Conservation (phyloP, 352 stramenopile genomes). For the Pythium guiyangense region DNA sequence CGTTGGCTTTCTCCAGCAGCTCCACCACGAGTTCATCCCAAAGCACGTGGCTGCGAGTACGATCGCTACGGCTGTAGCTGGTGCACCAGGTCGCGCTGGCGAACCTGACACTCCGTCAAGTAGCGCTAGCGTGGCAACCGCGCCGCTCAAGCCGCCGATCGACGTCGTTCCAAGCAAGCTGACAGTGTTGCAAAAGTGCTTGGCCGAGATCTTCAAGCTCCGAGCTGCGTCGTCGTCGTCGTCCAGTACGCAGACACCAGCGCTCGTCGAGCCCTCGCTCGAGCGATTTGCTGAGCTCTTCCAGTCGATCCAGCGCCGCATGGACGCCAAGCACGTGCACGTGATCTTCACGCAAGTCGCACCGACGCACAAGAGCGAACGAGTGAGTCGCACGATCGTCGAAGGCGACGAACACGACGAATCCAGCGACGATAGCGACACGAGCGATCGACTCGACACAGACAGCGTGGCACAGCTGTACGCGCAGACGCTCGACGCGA, state of each 20-base stretch:
- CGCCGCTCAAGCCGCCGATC: background rate
- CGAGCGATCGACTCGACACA: no score
- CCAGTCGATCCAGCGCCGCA: slow-evolving; percentile 18
- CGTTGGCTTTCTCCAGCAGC: slow-evolving; percentile 58
- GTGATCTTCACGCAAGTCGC: slow-evolving; percentile 20
- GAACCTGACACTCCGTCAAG: background rate
- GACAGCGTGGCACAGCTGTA: slow-evolving; percentile 16
- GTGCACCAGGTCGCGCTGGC: background rate
- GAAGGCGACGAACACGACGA: background rate
- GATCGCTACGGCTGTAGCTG: background rate
- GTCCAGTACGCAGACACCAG: slow-evolving; percentile 2
- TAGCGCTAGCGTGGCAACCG: background rate
- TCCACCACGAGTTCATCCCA: slow-evolving; percentile 18
- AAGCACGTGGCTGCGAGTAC: background rate
- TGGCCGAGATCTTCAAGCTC: slow-evolving; percentile 22
- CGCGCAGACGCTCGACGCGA: slow-evolving; percentile 23
- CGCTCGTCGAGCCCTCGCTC: slow-evolving; percentile 18
- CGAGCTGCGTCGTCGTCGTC: slow-evolving; percentile 2
- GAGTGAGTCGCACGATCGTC: background rate
- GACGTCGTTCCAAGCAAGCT: background rate
- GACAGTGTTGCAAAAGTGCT: slow-evolving; percentile 22
- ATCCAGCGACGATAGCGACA: background rate
- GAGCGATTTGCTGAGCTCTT: slow-evolving; percentile 28
- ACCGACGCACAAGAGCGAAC: background rate
- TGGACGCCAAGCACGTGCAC: slow-evolving; percentile 16